phyloP scores from a whole-genome alignment of 345 rosid genomes.

The Linum trigynum region DNA sequence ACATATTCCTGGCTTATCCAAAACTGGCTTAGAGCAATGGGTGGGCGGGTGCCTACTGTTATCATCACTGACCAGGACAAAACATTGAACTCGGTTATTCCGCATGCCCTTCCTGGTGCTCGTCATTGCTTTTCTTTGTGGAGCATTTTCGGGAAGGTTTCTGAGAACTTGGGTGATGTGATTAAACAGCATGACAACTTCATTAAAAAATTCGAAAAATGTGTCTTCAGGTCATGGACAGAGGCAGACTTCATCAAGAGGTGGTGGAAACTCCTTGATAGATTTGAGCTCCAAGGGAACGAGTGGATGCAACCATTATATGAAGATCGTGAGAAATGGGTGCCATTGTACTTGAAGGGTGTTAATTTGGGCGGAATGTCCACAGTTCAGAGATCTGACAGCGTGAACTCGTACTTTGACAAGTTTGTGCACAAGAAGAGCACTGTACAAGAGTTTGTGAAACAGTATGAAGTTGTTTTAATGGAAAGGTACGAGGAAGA shows the following conservation, averaged over 20 bases:
- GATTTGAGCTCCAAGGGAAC: slow-evolving; percentile 49
- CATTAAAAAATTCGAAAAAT: slow-evolving; percentile 46
- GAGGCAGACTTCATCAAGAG: slow-evolving; percentile 43
- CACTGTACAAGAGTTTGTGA: slow-evolving; percentile 22
- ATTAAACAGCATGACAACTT: slow-evolving; percentile 47
- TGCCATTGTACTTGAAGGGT: slow-evolving; percentile 44
- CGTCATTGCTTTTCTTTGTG: slow-evolving; percentile 50
- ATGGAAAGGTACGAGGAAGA: not conserved
- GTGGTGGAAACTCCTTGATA: slow-evolving; percentile 58
- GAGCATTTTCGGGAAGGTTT: slow-evolving; percentile 45
- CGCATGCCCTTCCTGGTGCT: slow-evolving; percentile 38
- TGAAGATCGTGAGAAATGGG: slow-evolving; percentile 58
- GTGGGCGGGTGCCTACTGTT: slow-evolving; percentile 51
- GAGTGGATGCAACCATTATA: slow-evolving; percentile 43
- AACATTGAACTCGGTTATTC: slow-evolving; percentile 33
- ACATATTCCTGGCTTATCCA: slow-evolving; percentile 59
- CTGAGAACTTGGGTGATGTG: slow-evolving; percentile 46
- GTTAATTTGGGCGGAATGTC: slow-evolving; percentile 56
- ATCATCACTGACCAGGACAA: slow-evolving; percentile 47
- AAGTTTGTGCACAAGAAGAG: slow-evolving; percentile 61
- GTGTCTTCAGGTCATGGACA: slow-evolving; percentile 60
- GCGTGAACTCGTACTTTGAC: slow-evolving; percentile 48
- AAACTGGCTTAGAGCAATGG: slow-evolving; percentile 59
- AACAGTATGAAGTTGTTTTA: not conserved
- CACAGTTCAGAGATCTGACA: slow-evolving; percentile 44